Percentiles rank a stretch among this genome's conserved stretches.
phyloP scores from a whole-genome alignment of 2,329 filamentous ascomycete genomes.

The Blastomyces gilchristii region DNA sequence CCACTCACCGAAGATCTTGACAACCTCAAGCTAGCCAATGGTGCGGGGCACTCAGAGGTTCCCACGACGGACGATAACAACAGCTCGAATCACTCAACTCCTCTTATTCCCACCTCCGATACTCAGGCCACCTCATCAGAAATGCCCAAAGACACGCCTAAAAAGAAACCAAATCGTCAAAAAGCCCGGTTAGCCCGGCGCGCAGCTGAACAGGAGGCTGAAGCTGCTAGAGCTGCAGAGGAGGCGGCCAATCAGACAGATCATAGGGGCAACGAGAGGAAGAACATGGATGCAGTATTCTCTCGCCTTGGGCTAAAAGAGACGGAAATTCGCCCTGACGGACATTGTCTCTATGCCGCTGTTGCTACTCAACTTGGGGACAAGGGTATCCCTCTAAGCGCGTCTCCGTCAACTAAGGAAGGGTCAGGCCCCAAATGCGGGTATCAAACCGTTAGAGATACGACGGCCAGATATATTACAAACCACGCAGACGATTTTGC shows the following conservation, averaged over 20 bases:
- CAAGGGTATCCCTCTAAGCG: slow-evolving; percentile 31
- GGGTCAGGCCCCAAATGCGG: slow-evolving; percentile 23
- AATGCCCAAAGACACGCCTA: slow-evolving; percentile 10
- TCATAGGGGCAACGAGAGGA: slow-evolving; percentile 58
- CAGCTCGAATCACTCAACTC: slow-evolving; percentile 1
- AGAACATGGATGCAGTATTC: slow-evolving; percentile 60
- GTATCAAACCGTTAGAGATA: slow-evolving; percentile 59
- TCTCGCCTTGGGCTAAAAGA: slow-evolving; percentile 55
- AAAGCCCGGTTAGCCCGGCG: slow-evolving; percentile 85
- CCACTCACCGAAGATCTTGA: slow-evolving; percentile 20
- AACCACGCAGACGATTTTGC: slow-evolving; percentile 68
- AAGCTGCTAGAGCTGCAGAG: slow-evolving; percentile 54
- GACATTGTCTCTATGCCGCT: slow-evolving; percentile 89
- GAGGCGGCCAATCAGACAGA: slow-evolving; percentile 70
- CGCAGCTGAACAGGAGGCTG: slow-evolving; percentile 70
- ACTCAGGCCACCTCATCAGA: background rate
- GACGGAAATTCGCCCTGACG: slow-evolving; percentile 75
- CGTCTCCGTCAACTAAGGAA: slow-evolving; percentile 26
- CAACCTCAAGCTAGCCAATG: slow-evolving; percentile 26
- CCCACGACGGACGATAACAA: slow-evolving; percentile 3
- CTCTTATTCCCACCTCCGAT: background rate
- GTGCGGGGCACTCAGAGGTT: slow-evolving; percentile 13
- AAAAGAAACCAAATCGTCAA: slow-evolving; percentile 76
- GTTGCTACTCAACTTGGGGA: slow-evolving; percentile 70
- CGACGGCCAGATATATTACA: slow-evolving; percentile 68